Conservation (phyloP, 192 early-diverging fungal species). For the Neocallimastix lanati region DNA sequence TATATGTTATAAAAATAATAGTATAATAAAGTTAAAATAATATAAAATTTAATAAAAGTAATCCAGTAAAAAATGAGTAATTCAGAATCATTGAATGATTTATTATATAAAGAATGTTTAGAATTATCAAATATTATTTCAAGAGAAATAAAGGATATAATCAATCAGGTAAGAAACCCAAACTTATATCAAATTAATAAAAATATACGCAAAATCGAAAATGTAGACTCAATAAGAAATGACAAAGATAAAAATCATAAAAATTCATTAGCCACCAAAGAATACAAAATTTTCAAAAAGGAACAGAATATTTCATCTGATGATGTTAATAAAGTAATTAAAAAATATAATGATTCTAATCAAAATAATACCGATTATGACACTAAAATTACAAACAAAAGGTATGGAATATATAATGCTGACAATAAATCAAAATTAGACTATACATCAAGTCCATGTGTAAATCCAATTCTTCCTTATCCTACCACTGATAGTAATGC, state of each 20-base stretch:
- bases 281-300: not conserved
- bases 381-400: not conserved
- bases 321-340: not conserved
- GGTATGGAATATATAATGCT: not conserved
- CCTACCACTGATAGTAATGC: not conserved
- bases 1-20: no score
- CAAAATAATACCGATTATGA: not conserved
- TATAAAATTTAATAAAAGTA: no score
- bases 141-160: not conserved
- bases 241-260: no score
- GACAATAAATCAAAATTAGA: no score
- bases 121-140: not conserved
- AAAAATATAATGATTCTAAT: not conserved
- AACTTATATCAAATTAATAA: not conserved
- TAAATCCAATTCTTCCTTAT: no score
- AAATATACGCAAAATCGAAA: not conserved
- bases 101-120: not conserved
- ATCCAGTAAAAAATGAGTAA: no score
- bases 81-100: not conserved
- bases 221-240: not conserved
- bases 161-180: not conserved
- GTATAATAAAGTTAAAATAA: no score
- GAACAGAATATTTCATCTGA: not conserved
- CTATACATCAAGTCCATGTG: no score
- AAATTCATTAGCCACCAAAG: not conserved